phyloP scores from a whole-genome alignment of 2,329 filamentous ascomycete genomes.

The Xylariaceae sp. region DNA sequence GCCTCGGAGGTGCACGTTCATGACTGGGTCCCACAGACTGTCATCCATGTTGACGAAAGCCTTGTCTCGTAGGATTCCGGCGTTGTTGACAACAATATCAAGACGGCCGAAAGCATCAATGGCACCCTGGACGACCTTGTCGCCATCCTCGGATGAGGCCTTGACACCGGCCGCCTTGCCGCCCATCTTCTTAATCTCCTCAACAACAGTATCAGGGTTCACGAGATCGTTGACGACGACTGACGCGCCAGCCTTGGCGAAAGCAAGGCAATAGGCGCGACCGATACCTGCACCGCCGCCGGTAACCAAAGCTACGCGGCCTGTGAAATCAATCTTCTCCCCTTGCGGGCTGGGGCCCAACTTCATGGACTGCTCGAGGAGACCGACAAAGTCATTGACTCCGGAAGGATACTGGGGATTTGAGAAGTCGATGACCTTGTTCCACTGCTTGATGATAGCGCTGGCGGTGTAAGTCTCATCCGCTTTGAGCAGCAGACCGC shows the following conservation, averaged over 20 bases:
- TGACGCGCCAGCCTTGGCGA: conserved; percentile 76
- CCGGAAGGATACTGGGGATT: conserved; percentile 76
- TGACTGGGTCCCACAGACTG: conserved; percentile 81
- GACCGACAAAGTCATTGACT: conserved; percentile 77
- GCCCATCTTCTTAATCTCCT: conserved; percentile 84
- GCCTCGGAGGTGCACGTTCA: conserved; percentile 87
- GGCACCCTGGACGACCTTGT: conserved; percentile 82
- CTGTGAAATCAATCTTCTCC: conserved; percentile 72
- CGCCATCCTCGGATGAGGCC: conserved; percentile 88
- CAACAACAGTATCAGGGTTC: conserved; percentile 83
- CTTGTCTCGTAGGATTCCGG: conserved; percentile 95
- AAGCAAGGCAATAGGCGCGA: conserved; percentile 81
- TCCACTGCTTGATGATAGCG: conserved; percentile 85
- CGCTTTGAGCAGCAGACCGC: conserved; percentile 81
- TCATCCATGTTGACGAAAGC: conserved; percentile 98
- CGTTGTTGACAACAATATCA: conserved; percentile 96
- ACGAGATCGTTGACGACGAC: conserved; percentile 95
- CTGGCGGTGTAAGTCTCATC: conserved; percentile 84
- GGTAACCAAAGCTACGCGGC: conserved; percentile 80
- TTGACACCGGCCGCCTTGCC: conserved; percentile 91
- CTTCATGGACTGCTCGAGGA: conserved; percentile 80
- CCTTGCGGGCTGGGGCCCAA: conserved; percentile 65
- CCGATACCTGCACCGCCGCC: conserved; percentile 88
- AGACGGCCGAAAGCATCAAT: conserved; percentile 91
- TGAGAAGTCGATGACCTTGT: conserved; percentile 80